Evolutionary conservation across 1,284 basidiomycete species (phyloP), one percentile per base, ranked within the genome.

Genomic region (Boletus albobrunnescens): DNA sequence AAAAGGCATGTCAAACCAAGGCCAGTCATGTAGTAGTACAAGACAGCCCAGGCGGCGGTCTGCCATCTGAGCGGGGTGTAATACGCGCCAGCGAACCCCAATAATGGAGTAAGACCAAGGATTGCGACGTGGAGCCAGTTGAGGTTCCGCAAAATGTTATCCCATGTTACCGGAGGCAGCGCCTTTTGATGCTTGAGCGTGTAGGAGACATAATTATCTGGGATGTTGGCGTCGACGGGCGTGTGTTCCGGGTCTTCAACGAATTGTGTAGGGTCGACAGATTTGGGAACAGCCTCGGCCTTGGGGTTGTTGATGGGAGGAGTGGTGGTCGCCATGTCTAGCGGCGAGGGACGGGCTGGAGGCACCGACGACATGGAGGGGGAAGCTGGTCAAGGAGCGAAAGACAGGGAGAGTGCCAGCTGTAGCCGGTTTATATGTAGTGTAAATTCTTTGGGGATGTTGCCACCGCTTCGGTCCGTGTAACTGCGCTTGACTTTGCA

Each of bases 171-270:
- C 6, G 91, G 91, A 1, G 91, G 91, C 13, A 91, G 75, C 2
- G 83, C 60, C 64, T 86, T 90, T 68, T 76, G 78, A 62, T 78
- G 86, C 65, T 82, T 82, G 64, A 95, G 78, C 3, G 88, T 91
- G 68, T 88, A 81, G 44, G 83, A 76, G 61, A 96, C 91, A 63
- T 94, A 95, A 76, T 94, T 94, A 72, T 93, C 90, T 30, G 87
- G 86, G 53, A 90, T 82, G 68, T 88, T 71, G 56, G 77, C 60
- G 70, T 88, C 86, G 54, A 73, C 72, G 49, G 83, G 82, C 23
- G 60, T 36, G 46, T 71, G 60, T 14, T 70, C 68, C 26, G 69
- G 66, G 44, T 67, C 59, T n/a, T 68, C 60, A 31, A 58, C 56
- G 14, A 56, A 58, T 6, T 52, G 44, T 12, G 53, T 45, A 5